Evolutionary conservation across 805 yeast species (phyloP).

Genomic region (Barnettozyma botsteinii): DNA sequence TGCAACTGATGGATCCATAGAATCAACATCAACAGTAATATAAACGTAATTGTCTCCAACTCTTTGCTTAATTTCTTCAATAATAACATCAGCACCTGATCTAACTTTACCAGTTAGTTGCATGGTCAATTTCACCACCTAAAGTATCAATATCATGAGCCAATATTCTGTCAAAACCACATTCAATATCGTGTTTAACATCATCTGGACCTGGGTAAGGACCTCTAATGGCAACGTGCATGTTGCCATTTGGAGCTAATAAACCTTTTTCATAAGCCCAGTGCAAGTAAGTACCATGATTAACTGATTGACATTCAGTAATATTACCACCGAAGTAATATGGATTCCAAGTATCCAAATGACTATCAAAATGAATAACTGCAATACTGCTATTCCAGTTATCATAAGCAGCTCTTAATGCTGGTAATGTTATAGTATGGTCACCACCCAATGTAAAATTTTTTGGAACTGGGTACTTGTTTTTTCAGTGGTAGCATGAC

Average conservation of each 20-base stretch:
- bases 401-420: constrained; percentile 42
- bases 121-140: constrained; percentile 4
- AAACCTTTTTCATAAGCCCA: constrained; percentile 66
- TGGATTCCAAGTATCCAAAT: constrained; percentile 69
- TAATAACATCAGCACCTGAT: constrained; percentile 35
- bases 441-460: constrained; percentile 51
- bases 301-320: constrained; percentile 49
- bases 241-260: constrained; percentile 40
- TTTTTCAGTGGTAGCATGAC: constrained; percentile 28
- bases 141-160: constrained; percentile 41
- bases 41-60: constrained; percentile 39
- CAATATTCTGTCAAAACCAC: constrained; percentile 43
- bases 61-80: constrained; percentile 30
- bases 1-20: constrained; percentile 45
- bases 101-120: constrained; percentile 10
- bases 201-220: constrained; percentile 41
- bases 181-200: constrained; percentile 39
- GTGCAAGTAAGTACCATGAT: constrained; percentile 67
- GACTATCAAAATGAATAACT: constrained; percentile 57
- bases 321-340: constrained; percentile 56
- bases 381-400: constrained; percentile 36
- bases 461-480: constrained; percentile 29
- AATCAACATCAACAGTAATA: constrained; percentile 45
- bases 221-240: constrained; percentile 62
- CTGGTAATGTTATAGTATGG: constrained; percentile 47